Evolutionary conservation across 1,284 basidiomycete species (phyloP), one percentile per base, ranked within the genome.

Genomic region (Macrocybe sp.): DNA sequence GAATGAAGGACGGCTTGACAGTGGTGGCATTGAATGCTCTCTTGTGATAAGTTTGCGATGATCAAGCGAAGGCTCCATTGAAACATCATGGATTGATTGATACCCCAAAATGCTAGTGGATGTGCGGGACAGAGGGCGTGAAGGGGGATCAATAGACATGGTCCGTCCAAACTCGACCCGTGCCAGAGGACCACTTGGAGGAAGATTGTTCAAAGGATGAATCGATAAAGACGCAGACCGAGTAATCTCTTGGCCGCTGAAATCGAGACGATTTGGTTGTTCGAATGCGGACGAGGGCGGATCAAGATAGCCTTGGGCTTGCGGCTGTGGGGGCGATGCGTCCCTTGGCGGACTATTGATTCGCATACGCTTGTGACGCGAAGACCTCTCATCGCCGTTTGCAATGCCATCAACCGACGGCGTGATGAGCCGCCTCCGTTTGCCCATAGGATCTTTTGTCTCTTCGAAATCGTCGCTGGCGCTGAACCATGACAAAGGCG

Each of bases 71-170:
- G 61, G 55, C 52, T 61, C 58, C 54, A 64, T 59, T 29, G 64
- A 59, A 49, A 51, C 48, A 56, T 67, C 58, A 45, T 55, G 56
- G 41, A 51, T 48, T n/a, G 50, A 37, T 44, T 57, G 42, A 43
- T 38, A 9, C 57, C 55, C 37, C 54, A 57, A 38, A 59, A 64
- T 37, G 57, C 43, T 55, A 63, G 64, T 68, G 46, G 65, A 58
- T 51, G 77, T 75, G 39, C 73, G 73, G 46, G 66, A 63, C 43
- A 70, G 57, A 36, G 70, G 64, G 40, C 54, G 67, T 48, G 63
- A 57, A 35, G 78, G 74, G 3, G 78, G 78, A 60, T 85, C 83
- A 53, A 81, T 73, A 40, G 79, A 81, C 79, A 83, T 83, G 28
- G 79, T 81, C 49, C 79, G 76, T 30, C 67, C 62, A 39, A 73